Evolutionary conservation across 2,329 filamentous ascomycete species (phyloP).

Genomic region (Ophiobolus disseminans): DNA sequence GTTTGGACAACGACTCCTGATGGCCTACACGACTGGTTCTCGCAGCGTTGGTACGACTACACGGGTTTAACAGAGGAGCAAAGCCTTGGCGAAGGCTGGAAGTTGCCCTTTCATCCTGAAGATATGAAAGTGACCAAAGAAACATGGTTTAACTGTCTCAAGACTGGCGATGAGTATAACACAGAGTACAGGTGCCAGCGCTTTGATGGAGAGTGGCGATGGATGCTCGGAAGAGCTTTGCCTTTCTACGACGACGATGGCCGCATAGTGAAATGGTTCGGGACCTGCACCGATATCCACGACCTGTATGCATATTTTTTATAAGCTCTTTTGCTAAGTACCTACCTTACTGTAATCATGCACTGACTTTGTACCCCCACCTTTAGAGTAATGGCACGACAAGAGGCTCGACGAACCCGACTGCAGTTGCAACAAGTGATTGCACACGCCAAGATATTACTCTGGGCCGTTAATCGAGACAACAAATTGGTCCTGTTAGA

Average conservation of each 20-base stretch:
- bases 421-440: slow-evolving; percentile 76
- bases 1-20: slow-evolving; percentile 76
- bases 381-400: slow-evolving; percentile 71
- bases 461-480: slow-evolving; percentile 74
- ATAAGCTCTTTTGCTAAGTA: no score
- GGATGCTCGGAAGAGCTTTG: slow-evolving; percentile 77
- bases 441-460: slow-evolving; percentile 75
- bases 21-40: slow-evolving; percentile 75
- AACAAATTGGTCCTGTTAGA: slow-evolving; percentile 72
- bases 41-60: slow-evolving; percentile 79
- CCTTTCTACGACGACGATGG: slow-evolving; percentile 72
- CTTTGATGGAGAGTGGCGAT: slow-evolving; percentile 74
- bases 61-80: slow-evolving; percentile 69
- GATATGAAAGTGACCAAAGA: slow-evolving; percentile 65
- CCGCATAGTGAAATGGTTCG: slow-evolving; percentile 79
- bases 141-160: slow-evolving; percentile 68
- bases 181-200: slow-evolving; percentile 74
- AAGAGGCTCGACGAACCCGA: slow-evolving; percentile 70
- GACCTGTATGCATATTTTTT: no score
- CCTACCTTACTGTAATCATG: no score
- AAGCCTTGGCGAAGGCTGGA: slow-evolving; percentile 69
- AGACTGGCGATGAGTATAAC: slow-evolving; percentile 69
- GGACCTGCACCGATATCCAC: slow-evolving; percentile 80
- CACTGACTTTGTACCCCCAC: no score
- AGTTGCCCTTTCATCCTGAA: slow-evolving; percentile 71